These are phyloP conservation scores for Tolypocladium ophioglossoides DNA, from an alignment of 2,329 filamentous ascomycete species.

Conservation along the genomic window DNA sequence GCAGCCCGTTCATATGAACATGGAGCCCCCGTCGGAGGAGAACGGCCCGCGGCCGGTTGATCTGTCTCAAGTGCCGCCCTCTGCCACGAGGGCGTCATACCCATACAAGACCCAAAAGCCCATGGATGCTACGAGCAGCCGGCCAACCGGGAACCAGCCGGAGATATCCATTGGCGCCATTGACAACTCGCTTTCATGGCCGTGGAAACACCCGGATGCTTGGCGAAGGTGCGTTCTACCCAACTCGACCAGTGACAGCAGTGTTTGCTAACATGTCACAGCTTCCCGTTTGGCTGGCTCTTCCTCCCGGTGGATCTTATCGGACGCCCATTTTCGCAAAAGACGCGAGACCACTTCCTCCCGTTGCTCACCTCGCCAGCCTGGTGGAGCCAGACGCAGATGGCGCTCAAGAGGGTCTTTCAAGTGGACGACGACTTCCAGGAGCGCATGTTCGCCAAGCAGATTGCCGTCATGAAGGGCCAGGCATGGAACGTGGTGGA, in stretches of 20 bases:
- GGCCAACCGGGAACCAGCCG: slow-evolving; percentile 35
- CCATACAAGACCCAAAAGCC: slow-evolving; percentile 72
- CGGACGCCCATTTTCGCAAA: slow-evolving; percentile 89
- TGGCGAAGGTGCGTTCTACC: slow-evolving; percentile 42
- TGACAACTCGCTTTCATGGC: slow-evolving; percentile 96
- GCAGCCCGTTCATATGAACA: slow-evolving; percentile 62
- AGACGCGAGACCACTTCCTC: slow-evolving; percentile 89
- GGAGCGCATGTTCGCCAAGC: slow-evolving; percentile 96
- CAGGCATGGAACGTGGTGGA: slow-evolving; percentile 99
- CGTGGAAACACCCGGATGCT: slow-evolving; percentile 97
- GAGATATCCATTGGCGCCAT: slow-evolving; percentile 80
- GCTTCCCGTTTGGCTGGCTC: slow-evolving; percentile 97
- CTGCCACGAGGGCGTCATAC: slow-evolving; percentile 36
- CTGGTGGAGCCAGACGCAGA: slow-evolving; percentile 94
- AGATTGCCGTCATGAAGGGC: slow-evolving; percentile 98
- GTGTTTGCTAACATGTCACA: slow-evolving; percentile 26
- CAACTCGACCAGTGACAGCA: neutral
- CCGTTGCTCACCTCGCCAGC: slow-evolving; percentile 86
- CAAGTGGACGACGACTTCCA: slow-evolving; percentile 92
- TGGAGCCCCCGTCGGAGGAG: slow-evolving; percentile 35
- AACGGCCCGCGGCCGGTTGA: slow-evolving; percentile 52
- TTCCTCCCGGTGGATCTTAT: slow-evolving; percentile 95
- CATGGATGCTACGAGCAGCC: slow-evolving; percentile 62
- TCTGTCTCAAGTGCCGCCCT: slow-evolving; percentile 29
- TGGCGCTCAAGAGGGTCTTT: slow-evolving; percentile 78